Conservation (phyloP, 148 eudicot species). For the Fagopyrum homotropicum region DNA sequence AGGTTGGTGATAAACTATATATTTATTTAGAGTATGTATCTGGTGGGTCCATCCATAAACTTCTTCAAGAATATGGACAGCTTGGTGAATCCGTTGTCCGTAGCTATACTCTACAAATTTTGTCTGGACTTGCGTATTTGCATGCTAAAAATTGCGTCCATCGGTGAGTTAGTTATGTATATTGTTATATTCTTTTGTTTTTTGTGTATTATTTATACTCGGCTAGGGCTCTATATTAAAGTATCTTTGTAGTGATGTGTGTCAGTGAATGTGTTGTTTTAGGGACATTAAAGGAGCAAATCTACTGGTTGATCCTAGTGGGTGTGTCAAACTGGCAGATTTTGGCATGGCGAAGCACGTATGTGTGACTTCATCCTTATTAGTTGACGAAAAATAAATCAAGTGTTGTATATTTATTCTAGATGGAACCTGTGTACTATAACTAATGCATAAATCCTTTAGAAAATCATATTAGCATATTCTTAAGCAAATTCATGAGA, state of each 20-base stretch:
- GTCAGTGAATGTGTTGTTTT: conserved; percentile 10
- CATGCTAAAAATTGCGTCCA: conserved; percentile 53
- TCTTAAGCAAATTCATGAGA: background rate
- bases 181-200: background rate
- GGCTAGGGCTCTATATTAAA: background rate
- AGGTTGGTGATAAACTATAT: conserved; percentile 51
- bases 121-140: conserved; percentile 57
- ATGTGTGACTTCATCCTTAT: conserved; percentile 16
- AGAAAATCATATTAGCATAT: background rate
- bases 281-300: conserved; percentile 82
- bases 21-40: conserved; percentile 65
- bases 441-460: background rate
- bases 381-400: background rate
- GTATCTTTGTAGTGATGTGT: conserved; percentile 4
- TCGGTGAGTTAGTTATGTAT: conserved; percentile 29
- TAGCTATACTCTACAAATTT: conserved; percentile 49
- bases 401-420: background rate
- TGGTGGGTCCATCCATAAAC: conserved; percentile 61
- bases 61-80: conserved; percentile 60
- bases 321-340: conserved; percentile 63
- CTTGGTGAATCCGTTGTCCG: conserved; percentile 57
- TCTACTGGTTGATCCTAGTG: conserved; percentile 59
- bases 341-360: conserved; percentile 84
- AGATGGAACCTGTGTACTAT: background rate
- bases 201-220: background rate